phyloP scores from a whole-genome alignment of 2,329 filamentous ascomycete genomes.

The Podosphaera leucotricha region DNA sequence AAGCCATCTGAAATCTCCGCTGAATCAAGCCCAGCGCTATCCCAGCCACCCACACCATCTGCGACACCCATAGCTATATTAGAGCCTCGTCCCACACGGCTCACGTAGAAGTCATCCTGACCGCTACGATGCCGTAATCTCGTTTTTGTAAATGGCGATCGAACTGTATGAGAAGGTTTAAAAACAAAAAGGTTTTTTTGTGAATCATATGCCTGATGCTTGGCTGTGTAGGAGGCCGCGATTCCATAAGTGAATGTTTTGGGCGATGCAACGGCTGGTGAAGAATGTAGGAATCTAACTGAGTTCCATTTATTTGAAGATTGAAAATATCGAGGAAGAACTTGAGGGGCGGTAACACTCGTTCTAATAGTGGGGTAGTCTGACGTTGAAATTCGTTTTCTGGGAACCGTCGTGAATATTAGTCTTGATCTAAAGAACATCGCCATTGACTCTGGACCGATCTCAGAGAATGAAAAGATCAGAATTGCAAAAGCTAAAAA shows the following conservation, averaged over 20 bases:
- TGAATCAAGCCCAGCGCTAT: slow-evolving; percentile 75
- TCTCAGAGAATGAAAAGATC: no score
- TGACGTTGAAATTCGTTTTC: no score
- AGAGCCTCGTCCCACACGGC: slow-evolving; percentile 47
- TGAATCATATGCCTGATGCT: slow-evolving; percentile 43
- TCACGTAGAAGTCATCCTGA: slow-evolving; percentile 90
- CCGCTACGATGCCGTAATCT: slow-evolving; percentile 28
- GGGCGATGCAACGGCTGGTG: slow-evolving; percentile 2
- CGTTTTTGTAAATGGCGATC: neutral
- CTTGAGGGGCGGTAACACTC: no score
- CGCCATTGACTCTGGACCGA: no score
- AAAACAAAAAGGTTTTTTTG: slow-evolving; percentile 50
- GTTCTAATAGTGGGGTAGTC: no score
- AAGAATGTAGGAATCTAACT: slow-evolving; percentile 3
- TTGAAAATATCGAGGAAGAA: no score
- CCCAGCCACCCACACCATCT: slow-evolving; percentile 90
- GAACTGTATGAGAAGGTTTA: slow-evolving; percentile 27
- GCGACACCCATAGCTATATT: slow-evolving; percentile 70
- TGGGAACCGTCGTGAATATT: no score
- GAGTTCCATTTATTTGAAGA: no score
- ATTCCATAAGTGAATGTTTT: slow-evolving; percentile 42
- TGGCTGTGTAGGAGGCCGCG: slow-evolving; percentile 52
- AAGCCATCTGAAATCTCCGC: slow-evolving; percentile 87
- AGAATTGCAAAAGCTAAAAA: no score
- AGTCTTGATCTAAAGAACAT: no score